Evolutionary conservation across 352 stramenopile species (phyloP).

Genomic region (Globisporangium viniferum): DNA sequence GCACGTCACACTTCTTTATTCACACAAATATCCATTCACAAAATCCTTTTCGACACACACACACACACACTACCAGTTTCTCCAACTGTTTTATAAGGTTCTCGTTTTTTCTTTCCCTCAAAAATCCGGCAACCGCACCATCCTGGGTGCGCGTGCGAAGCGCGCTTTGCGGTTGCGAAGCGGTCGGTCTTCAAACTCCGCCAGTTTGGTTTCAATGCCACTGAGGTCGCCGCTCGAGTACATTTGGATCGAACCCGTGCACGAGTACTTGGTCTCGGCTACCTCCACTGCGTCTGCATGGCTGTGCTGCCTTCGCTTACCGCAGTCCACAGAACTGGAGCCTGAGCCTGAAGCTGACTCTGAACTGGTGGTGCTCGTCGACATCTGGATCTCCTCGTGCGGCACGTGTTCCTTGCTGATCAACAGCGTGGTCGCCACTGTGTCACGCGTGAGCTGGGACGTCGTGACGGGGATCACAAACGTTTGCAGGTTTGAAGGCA

Average conservation of each 20-base stretch:
- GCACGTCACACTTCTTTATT: no score
- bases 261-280: constrained; percentile 15
- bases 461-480: constrained; percentile 19
- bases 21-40: no score
- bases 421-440: constrained; percentile 20
- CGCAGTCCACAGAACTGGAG: background rate
- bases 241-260: constrained; percentile 19
- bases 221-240: constrained; percentile 22
- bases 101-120: constrained; percentile 12
- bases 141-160: constrained; percentile 9
- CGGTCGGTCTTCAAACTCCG: constrained; percentile 2
- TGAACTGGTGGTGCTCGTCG: background rate
- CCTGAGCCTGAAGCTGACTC: background rate
- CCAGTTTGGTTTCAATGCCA: constrained; percentile 3
- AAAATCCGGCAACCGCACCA: constrained; percentile 24
- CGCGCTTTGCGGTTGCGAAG: constrained; percentile 11
- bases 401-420: background rate
- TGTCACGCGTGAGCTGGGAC: constrained; percentile 23
- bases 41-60: no score
- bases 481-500: constrained; percentile 4
- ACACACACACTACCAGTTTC: no score
- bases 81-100: background rate
- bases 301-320: background rate
- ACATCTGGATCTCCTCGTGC: background rate
- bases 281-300: background rate